A percentile compares a stretch with the other conserved stretches of the same genome.
These are phyloP conservation scores for Gelatoporia subvermispora DNA, from an alignment of 768 basidiomycete species.

Conservation along the genomic window DNA sequence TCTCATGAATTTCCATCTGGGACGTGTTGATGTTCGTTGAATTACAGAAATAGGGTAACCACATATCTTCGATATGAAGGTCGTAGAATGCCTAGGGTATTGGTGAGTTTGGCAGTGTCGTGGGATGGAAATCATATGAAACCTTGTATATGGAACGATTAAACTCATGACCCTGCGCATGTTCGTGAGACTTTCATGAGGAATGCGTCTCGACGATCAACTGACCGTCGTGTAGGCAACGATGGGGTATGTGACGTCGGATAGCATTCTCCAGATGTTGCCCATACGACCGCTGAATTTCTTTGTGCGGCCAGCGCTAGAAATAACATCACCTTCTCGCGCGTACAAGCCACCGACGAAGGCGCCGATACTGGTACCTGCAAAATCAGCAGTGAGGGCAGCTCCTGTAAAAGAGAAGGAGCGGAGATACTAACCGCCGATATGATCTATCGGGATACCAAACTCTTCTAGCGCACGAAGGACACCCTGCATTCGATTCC, in stretches of 20 bases:
- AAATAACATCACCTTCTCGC: constrained; percentile 86
- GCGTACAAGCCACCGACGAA: constrained; percentile 95
- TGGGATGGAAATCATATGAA: not conserved
- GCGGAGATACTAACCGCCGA: constrained; percentile 56
- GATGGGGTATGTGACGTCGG: constrained; percentile 89
- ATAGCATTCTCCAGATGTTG: constrained; percentile 90
- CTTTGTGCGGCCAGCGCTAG: constrained; percentile 79
- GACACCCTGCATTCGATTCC: constrained; percentile 51
- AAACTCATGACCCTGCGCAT: constrained; percentile 85
- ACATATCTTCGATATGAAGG: constrained; percentile 95
- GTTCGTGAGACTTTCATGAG: not conserved
- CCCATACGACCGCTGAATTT: constrained; percentile 91
- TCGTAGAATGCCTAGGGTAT: constrained; percentile 75
- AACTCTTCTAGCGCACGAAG: constrained; percentile 89
- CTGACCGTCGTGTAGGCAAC: constrained; percentile 86
- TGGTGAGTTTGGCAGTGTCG: not conserved
- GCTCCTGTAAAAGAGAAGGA: not conserved
- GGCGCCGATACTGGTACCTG: constrained; percentile 85
- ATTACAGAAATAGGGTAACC: constrained; percentile 98
- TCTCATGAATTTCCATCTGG: constrained; percentile 94
- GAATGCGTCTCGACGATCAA: no score
- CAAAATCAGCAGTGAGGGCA: constrained; percentile 6
- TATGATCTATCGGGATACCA: constrained; percentile 90
- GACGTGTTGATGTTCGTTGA: constrained; percentile 96
- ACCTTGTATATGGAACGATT: constrained; percentile 94